Evolutionary conservation across 768 basidiomycete species (phyloP), one percentile per base, ranked within the genome.

Genomic region (Leccinum aurantiacum): DNA sequence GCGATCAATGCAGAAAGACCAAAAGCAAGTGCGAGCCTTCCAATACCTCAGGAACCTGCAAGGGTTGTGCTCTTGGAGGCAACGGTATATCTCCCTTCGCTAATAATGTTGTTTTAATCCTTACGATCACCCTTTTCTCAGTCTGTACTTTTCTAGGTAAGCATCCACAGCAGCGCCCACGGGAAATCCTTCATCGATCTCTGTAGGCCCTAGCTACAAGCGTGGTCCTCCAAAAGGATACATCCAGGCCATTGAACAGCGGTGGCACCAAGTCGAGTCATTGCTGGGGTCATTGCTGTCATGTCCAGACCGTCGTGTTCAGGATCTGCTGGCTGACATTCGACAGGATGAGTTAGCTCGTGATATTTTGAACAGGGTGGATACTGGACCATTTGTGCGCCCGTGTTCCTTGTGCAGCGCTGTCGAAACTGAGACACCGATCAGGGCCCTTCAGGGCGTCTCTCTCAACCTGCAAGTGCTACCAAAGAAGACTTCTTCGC

Each of bases 211-310:
- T 0, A 90, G 87, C 68, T 88, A 88, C 71, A 90, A 89, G 69
- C 87, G 92, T 9, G 93, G 92, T 10, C 90, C 90, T 10, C 90
- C 91, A 6, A 92, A 92, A 69, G 93, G 93, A 19, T 95, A 95
- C 71, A 94, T 95, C 53, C 90, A 94, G 71, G 93, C 93, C 41
- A 93, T 95, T 54, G 93, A 95, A 75, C 89, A 91, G 60, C 76
- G 93, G 67, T 90, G 93, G 86, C 93, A 95, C 66, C 90, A 94
- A 70, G 90, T 95, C 66, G 94, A 95, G 74, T 90, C 92, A 13
- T 76, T 95, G n/a, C 79, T 95, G 6, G 93, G 91, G 37, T 87
- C 89, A 13, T 80, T 95, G 54, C 79, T 95, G 53, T 84, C 88
- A 65, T 90, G 88, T 59, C 80, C 82, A 29, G 87, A 90, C 71